phyloP scores from a whole-genome alignment of 345 rosid species.

The Schrenkiella parvula region DNA sequence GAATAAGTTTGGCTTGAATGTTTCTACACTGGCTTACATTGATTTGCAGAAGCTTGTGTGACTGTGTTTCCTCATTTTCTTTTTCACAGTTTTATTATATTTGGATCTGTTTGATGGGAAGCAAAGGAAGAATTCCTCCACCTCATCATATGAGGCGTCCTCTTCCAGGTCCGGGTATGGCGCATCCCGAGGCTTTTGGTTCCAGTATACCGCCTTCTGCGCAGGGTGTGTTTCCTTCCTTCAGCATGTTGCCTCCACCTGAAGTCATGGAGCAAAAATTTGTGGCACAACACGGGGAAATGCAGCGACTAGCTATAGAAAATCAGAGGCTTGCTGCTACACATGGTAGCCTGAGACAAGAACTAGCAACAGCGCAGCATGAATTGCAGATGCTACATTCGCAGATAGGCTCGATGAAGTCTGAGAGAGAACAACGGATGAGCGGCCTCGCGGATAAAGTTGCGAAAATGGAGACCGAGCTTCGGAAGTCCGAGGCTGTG shows the following conservation, averaged over 20 bases:
- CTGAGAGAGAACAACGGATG: conserved; percentile 81
- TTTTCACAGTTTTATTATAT: conserved; percentile 11
- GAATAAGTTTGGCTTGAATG: not conserved
- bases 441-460: conserved; percentile 63
- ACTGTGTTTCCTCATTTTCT: not conserved
- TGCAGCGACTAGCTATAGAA: conserved; percentile 85
- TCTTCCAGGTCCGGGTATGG: conserved; percentile 53
- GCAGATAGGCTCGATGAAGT: conserved; percentile 61
- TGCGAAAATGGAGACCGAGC: conserved; percentile 72
- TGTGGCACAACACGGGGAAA: conserved; percentile 75
- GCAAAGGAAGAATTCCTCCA: conserved; percentile 78
- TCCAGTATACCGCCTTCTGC: conserved; percentile 49
- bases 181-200: conserved; percentile 49
- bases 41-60: not conserved
- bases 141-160: conserved; percentile 62
- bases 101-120: conserved; percentile 49
- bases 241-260: conserved; percentile 73
- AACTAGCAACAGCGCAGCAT: conserved; percentile 85
- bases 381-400: conserved; percentile 79
- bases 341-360: conserved; percentile 73
- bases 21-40: not conserved
- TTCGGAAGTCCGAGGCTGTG: conserved; percentile 62
- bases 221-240: conserved; percentile 52
- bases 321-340: conserved; percentile 85
- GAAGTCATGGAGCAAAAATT: conserved; percentile 87